These are phyloP conservation scores for Aspergillus haitiensis DNA, from an alignment of 495 filamentous ascomycete species.

Conservation along the genomic window DNA sequence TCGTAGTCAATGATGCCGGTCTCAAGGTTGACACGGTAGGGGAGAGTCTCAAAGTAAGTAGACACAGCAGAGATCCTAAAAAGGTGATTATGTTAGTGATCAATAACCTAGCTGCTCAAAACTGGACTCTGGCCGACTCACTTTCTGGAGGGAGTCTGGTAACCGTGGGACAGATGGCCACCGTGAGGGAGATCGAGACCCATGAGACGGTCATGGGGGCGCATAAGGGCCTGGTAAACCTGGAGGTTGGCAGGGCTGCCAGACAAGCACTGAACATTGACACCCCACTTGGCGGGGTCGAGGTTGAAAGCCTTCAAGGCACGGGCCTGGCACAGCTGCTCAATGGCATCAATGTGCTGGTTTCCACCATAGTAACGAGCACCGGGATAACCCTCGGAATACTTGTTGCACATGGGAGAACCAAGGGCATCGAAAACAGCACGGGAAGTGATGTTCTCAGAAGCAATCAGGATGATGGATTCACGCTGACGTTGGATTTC, in stretches of 20 bases:
- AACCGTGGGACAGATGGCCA: slow-evolving; percentile 96
- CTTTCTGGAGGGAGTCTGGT: slow-evolving; percentile 92
- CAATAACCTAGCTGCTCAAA: slow-evolving; percentile 13
- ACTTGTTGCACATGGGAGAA: slow-evolving; percentile 99
- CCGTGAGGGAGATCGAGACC: slow-evolving; percentile 96
- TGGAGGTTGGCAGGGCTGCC: slow-evolving; percentile 92
- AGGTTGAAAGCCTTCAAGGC: slow-evolving; percentile 90
- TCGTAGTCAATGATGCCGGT: slow-evolving; percentile 99
- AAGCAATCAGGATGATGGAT: slow-evolving; percentile 98
- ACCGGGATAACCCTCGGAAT: slow-evolving; percentile 97
- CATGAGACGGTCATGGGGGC: slow-evolving; percentile 94
- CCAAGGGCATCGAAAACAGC: slow-evolving; percentile 95
- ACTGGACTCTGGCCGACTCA: slow-evolving; percentile 40
- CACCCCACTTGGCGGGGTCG: slow-evolving; percentile 88
- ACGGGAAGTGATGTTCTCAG: slow-evolving; percentile 98
- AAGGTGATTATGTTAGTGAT: slow-evolving; percentile 12
- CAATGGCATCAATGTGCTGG: slow-evolving; percentile 95
- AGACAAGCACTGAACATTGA: slow-evolving; percentile 95
- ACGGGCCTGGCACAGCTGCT: slow-evolving; percentile 93
- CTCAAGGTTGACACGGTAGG: slow-evolving; percentile 84
- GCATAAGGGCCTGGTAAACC: slow-evolving; percentile 99
- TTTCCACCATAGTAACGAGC: slow-evolving; percentile 99
- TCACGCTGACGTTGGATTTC: slow-evolving; percentile 97
- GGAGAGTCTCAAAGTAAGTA: slow-evolving; percentile 94
- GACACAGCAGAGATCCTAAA: slow-evolving; percentile 85